Evolutionary conservation across 495 filamentous ascomycete genomes (phyloP), one percentile per base, ranked within the genome.

Genomic region (Massariosphaeria phaeospora): DNA sequence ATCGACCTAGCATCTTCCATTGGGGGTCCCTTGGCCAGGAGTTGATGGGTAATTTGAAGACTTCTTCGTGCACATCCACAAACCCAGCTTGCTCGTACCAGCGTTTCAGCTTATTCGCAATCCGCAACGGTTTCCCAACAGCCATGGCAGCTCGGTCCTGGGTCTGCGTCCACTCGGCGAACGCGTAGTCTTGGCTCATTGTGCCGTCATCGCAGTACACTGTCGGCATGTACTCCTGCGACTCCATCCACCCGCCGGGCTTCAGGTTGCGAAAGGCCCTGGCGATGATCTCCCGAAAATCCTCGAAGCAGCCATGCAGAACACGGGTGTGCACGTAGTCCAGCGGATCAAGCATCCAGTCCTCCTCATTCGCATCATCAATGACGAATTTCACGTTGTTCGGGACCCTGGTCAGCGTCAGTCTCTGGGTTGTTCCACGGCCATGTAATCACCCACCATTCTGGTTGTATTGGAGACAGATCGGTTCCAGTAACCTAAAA

Each of bases 141-240:
- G 15, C 59, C 63, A 69, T 69, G 18, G 65, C 61, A 1, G 69
- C 68, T 26, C 66, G 46, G 57, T 70, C 66, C 31, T 62, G 55
- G 1, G 57, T 57, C 30, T 62, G 41, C 3, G 55, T 62, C 69
- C 69, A 73, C 34, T 66, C 50, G 4, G 49, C 36, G 34, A 64
- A 70, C 2, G 77, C 72, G 54, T 82, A 76, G 35, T 76, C 72
- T 3, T 53, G 36, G 12, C 31, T 18, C 66, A 69, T 69, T 2
- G 65, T 67, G 1, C 62, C 59, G 41, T 69, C 65, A 46, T 69
- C 67, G 41, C 65, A 67, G 42, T 63, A 67, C 2, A 67, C 31
- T 0, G 67, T 66, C 3, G 59, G 57, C 56, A 63, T 63, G 17
- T 52, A 50, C 30, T 67, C 67, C 31, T 66, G 65, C 7, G 59